Evolutionary conservation across 768 basidiomycete genomes (phyloP), one percentile per base, ranked within the genome.

Genomic region (Lactarius tabidus): DNA sequence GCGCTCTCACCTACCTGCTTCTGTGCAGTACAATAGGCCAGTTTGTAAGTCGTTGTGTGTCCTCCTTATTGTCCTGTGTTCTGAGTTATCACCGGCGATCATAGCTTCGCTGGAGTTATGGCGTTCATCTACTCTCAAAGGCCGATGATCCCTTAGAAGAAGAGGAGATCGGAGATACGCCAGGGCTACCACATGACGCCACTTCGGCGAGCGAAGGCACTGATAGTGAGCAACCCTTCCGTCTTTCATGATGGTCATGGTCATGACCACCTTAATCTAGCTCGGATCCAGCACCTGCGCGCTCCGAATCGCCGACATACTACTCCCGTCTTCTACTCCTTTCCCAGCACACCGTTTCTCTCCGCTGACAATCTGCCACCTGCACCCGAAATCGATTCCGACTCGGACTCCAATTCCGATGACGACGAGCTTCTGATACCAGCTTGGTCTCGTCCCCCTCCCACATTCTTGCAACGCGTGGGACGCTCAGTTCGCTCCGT

Each of bases 21-120:
- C 80, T 98, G 26, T 95, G 95, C 74, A 94, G 91, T 64, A 97
- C 95, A 0, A 81, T 98, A 36, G 97, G 97, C 52, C 96, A 96
- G 94, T 86, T 98, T 71, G 91, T 94, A 71, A 70, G 89, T 82
- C 2, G 31, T 51, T 17, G 45, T 33, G 23, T 20, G 35, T 23
- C 60, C 38, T 23, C 51, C 56, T 54, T 45, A 17, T 38, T 38
- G 58, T 31, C 28, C 29, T n/a, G 38, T 14, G 20, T 41, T 23
- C 63, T 23, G 18, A 17, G 29, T 31, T 18, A 41, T 54, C 35
- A 48, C 28, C 29, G 20, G 14, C 18, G 12, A 36, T 23, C 14
- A 26, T 48, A 92, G 92, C 77, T 97, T 35, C 89, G 95, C 18
- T 98, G 96, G 91, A 95, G 92, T 60, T 93, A 90, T 74, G 95